Base-by-base conservation (phyloP, 1,139 yeast species). In the Sugiyamaella paludigena region DNA sequence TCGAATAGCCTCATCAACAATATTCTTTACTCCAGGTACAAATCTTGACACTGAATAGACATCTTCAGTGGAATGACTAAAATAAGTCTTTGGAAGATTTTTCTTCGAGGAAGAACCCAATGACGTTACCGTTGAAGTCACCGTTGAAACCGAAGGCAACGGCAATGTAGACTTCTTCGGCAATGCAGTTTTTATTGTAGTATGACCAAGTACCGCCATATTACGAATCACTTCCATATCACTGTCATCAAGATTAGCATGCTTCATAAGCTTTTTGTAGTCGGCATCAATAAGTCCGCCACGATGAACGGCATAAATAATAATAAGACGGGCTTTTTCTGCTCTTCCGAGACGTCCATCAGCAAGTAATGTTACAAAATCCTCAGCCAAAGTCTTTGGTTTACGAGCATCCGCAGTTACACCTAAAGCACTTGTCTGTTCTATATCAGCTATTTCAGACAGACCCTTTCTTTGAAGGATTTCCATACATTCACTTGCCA, bases 251-350 rank as follows among this genome's bases (percentile, higher is more conserved):
- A 87, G 78, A 0, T 84, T 86, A 43, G 87, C 79, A 61, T 91
- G 94, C 47, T 75, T 71, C 41, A 83, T 77, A 39, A 92, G 69
- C 62, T 92, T 89, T 45, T 72, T 69, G 56, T 85, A 80, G 70
- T 92, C 99, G 7, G 75, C 66, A 57, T 83, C 84, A 13, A 87
- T 75, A 28, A 92, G 72, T 0, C 99, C 98, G 4, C 94, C 92
- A 57, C 98, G 76, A 66, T 83, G 86, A 35, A 89, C 67, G 1
- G 91, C 85, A 66, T 92, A 92, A 4, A 86, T 71, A 29, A 87
- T 72, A n/a, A 92, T 78, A 39, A 87, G 73, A 53, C 98, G 77
- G 56, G 88, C 74, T 62, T 87, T 87, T 60, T 88, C 94, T 41
- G 77, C 75, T 19, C 75, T 72, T 26, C 71, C 73, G 45, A 81